A percentile compares a stretch with the other conserved stretches of the same genome.
Conservation (phyloP, 805 yeast genomes). For the Starmerella kuoi region DNA sequence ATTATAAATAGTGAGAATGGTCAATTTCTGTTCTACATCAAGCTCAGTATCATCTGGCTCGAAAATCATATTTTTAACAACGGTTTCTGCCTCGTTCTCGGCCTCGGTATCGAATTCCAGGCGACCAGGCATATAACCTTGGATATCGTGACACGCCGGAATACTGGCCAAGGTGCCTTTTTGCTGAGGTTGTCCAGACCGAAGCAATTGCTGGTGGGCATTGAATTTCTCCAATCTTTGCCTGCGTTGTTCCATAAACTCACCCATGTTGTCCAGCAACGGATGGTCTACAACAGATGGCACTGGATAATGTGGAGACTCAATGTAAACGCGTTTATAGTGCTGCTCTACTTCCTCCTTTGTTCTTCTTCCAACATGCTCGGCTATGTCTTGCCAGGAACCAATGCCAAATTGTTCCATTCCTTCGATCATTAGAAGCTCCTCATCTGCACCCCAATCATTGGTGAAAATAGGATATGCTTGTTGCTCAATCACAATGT, state of each 20-base stretch:
- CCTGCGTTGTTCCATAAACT: constrained; percentile 57
- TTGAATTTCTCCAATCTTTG: constrained; percentile 56
- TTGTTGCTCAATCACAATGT: constrained; percentile 83
- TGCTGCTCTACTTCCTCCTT: constrained; percentile 86
- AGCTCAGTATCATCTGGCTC: constrained; percentile 83
- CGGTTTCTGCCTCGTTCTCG: constrained; percentile 91
- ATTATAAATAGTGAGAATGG: constrained; percentile 79
- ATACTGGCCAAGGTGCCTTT: constrained; percentile 67
- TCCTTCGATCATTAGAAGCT: constrained; percentile 74
- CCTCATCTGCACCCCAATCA: constrained; percentile 99
- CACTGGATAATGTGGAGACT: constrained; percentile 66
- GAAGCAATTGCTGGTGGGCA: constrained; percentile 44
- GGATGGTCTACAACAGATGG: constrained; percentile 75
- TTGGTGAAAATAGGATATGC: constrained; percentile 81
- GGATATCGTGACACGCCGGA: constrained; percentile 93
- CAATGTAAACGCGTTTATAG: constrained; percentile 57
- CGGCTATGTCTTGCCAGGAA: constrained; percentile 96
- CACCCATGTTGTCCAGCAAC: constrained; percentile 47
- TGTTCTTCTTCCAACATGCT: constrained; percentile 82
- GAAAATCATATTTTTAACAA: constrained; percentile 89
- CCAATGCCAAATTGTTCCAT: constrained; percentile 87
- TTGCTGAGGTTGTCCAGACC: constrained; percentile 52
- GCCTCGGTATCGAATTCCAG: constrained; percentile 92
- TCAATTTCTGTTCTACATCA: constrained; percentile 80
- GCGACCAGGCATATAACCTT: constrained; percentile 98